phyloP scores from a whole-genome alignment of 805 yeast species.

The Candida pseudoglaebosa region DNA sequence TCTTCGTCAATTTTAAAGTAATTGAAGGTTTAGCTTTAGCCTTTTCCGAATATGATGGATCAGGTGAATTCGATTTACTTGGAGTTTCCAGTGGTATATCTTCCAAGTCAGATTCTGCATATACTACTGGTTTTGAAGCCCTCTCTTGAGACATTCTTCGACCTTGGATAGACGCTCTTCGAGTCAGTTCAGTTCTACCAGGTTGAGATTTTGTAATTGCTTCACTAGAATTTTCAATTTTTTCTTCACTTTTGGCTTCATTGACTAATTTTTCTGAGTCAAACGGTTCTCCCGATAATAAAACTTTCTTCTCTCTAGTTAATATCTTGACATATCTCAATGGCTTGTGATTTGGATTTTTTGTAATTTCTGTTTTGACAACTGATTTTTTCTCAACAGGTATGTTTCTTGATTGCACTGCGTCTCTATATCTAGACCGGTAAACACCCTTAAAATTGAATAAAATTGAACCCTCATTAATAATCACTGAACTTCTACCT shows the following conservation, averaged over 20 bases:
- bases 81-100: neutral
- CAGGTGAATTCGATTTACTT: neutral
- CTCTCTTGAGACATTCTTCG: slow-evolving; percentile 6
- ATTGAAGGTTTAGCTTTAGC: neutral
- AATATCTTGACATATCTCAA: slow-evolving; percentile 44
- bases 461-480: neutral
- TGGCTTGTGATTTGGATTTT: neutral
- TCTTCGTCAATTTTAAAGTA: neutral
- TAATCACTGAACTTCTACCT: slow-evolving; percentile 2
- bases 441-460: slow-evolving; percentile 5
- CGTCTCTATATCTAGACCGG: slow-evolving; percentile 6
- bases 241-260: no score
- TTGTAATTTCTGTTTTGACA: slow-evolving; percentile 13
- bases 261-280: slow-evolving; percentile 1
- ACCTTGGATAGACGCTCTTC: neutral
- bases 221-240: no score
- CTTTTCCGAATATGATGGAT: neutral
- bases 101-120: neutral
- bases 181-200: neutral
- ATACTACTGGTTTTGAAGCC: slow-evolving; percentile 5
- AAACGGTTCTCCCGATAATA: slow-evolving; percentile 43
- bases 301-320: slow-evolving; percentile 28
- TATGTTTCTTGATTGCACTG: slow-evolving; percentile 7
- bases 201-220: neutral
- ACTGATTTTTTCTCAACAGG: no score